Evolutionary conservation across 768 basidiomycete species (phyloP).

Genomic region (Pleurotus platypus): DNA sequence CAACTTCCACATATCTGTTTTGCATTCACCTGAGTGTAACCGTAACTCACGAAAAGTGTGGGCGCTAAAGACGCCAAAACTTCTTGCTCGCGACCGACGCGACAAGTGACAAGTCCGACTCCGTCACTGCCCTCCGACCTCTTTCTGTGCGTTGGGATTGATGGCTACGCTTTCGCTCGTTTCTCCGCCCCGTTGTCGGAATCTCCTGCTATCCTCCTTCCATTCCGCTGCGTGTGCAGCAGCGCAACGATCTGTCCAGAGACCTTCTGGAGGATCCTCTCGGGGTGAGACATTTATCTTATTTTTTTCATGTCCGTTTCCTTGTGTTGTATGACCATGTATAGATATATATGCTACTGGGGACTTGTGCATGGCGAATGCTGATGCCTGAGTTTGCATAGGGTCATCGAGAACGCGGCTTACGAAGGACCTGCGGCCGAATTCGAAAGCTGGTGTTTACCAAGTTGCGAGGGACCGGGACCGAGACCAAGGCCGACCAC

Average conservation of each 20-base stretch:
- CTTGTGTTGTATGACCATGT: too few species aligned
- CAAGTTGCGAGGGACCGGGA: background rate
- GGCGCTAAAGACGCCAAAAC: too few species aligned
- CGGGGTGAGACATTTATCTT: background rate
- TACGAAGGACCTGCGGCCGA: background rate
- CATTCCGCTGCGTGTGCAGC: background rate
- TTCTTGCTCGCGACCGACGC: too few species aligned
- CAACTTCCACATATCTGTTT: too few species aligned
- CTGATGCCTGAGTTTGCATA: background rate
- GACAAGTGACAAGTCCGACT: too few species aligned
- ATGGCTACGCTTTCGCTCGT: background rate
- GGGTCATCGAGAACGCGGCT: conserved; percentile 4
- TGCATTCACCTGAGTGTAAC: too few species aligned
- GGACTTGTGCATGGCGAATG: too few species aligned
- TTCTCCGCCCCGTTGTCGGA: background rate
- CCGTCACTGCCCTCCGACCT: too few species aligned
- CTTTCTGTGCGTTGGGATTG: too few species aligned
- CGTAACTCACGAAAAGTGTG: too few species aligned
- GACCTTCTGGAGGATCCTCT: background rate
- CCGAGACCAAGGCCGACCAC: too few species aligned
- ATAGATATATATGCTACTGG: too few species aligned
- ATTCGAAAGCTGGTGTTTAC: background rate
- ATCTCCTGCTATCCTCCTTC: background rate
- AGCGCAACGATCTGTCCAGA: background rate
- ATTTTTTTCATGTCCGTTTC: background rate